Conservation (phyloP, 2,329 filamentous ascomycete species). For the Cercospora sp. region DNA sequence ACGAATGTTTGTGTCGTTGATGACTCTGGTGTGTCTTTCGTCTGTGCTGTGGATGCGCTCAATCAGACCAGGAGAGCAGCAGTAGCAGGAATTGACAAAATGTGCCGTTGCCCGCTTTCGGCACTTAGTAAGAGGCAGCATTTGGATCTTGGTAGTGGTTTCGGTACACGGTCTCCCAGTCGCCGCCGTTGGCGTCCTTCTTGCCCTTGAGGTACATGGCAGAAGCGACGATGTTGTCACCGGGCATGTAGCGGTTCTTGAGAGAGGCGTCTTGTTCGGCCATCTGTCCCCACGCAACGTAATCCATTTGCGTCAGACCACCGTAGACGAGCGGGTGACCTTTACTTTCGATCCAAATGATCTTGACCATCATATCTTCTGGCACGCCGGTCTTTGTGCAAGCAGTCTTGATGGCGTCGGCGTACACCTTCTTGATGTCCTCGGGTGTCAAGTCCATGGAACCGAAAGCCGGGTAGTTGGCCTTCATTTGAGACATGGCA, state of each 20-base stretch:
- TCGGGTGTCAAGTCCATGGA: constrained; percentile 23
- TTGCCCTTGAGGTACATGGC: constrained; percentile 14
- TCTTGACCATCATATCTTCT: constrained; percentile 15
- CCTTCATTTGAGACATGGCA: constrained; percentile 18
- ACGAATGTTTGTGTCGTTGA: background rate
- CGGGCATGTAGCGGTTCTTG: constrained; percentile 19
- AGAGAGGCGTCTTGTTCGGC: constrained; percentile 3
- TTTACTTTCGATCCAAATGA: constrained; percentile 24
- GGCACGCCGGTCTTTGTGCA: constrained; percentile 17
- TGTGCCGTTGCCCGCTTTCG: background rate
- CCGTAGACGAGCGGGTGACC: constrained; percentile 21
- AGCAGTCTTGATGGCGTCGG: constrained; percentile 15
- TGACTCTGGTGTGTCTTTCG: background rate
- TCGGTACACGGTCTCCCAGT: constrained; percentile 12
- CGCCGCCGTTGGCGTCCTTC: constrained; percentile 7
- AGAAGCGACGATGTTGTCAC: constrained; percentile 16
- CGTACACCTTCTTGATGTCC: constrained; percentile 21
- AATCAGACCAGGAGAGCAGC: constrained; percentile 5
- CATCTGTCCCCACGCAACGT: constrained; percentile 20
- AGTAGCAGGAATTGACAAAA: background rate
- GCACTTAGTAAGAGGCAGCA: background rate
- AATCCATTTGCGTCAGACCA: constrained; percentile 15
- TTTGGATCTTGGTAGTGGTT: constrained; percentile 17
- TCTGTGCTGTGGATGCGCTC: background rate
- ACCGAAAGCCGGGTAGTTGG: constrained; percentile 18